phyloP scores from a whole-genome alignment of 1,284 basidiomycete species.

The Sporisorium scitamineum region DNA sequence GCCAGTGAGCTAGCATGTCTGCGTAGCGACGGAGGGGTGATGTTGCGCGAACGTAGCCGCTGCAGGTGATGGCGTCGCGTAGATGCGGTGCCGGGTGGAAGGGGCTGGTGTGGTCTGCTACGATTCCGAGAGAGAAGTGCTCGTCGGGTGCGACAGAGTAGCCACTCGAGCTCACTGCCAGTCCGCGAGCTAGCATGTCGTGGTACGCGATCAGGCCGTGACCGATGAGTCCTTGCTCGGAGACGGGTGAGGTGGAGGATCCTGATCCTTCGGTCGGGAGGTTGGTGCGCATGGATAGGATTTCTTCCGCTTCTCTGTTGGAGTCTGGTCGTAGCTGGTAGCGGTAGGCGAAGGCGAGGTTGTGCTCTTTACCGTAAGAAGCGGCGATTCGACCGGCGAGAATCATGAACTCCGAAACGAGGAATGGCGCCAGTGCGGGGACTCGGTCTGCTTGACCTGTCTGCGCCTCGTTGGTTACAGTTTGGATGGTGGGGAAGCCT shows the following conservation, averaged over 20 bases:
- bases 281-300: slow-evolving; percentile 64
- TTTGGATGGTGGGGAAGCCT: slow-evolving; percentile 49
- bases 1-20: slow-evolving; percentile 92
- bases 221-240: slow-evolving; percentile 8
- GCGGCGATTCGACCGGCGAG: slow-evolving; percentile 83
- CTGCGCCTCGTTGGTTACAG: neutral
- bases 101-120: slow-evolving; percentile 66
- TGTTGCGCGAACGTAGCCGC: slow-evolving; percentile 81
- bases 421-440: slow-evolving; percentile 35
- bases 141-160: slow-evolving; percentile 71
- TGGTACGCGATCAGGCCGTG: slow-evolving; percentile 39
- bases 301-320: slow-evolving; percentile 46
- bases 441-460: neutral
- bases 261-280: slow-evolving; percentile 47
- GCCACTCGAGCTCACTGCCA: slow-evolving; percentile 21
- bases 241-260: neutral
- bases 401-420: slow-evolving; percentile 88
- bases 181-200: slow-evolving; percentile 19
- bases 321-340: slow-evolving; percentile 70
- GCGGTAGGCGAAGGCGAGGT: slow-evolving; percentile 79
- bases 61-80: slow-evolving; percentile 22
- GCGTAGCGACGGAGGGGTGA: slow-evolving; percentile 87
- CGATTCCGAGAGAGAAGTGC: slow-evolving; percentile 81
- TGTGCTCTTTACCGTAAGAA: slow-evolving; percentile 76
- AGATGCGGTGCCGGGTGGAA: neutral